phyloP scores from a whole-genome alignment of 331 rosid species.

The Stylosanthes scabra region DNA sequence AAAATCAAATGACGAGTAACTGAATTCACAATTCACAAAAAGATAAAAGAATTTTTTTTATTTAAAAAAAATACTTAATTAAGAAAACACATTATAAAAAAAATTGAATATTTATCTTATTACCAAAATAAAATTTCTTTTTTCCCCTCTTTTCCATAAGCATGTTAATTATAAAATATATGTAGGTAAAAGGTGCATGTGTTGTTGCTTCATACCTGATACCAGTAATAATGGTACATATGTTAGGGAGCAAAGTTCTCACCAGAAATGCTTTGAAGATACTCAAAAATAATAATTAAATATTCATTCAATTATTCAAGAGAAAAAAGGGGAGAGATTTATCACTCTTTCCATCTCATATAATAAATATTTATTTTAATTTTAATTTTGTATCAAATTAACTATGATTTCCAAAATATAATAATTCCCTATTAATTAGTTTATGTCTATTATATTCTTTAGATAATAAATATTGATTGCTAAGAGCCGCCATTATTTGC shows the following conservation, averaged over 20 bases:
- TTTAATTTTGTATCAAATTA: too few relatives aligned
- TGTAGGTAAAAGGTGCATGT: conserved; percentile 62
- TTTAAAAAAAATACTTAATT: too few relatives aligned
- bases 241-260: conserved; percentile 58
- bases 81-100: too few relatives aligned
- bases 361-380: too few relatives aligned
- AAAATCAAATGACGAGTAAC: background rate
- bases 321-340: conserved; percentile 29
- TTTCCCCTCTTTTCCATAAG: background rate
- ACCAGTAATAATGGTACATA: conserved; percentile 68
- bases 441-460: too few relatives aligned
- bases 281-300: conserved; percentile 66
- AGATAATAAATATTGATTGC: too few relatives aligned
- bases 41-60: too few relatives aligned
- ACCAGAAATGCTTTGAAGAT: conserved; percentile 77
- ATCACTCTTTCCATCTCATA: too few relatives aligned
- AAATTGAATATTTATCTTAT: too few relatives aligned
- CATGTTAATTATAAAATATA: conserved; percentile 28
- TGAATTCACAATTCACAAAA: too few relatives aligned
- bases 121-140: background rate
- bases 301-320: conserved; percentile 37
- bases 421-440: too few relatives aligned
- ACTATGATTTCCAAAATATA: too few relatives aligned
- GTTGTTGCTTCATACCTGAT: conserved; percentile 46
- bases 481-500: background rate